Conservation (phyloP, 2,329 filamentous ascomycete species). For the Colletotrichum spinosum region DNA sequence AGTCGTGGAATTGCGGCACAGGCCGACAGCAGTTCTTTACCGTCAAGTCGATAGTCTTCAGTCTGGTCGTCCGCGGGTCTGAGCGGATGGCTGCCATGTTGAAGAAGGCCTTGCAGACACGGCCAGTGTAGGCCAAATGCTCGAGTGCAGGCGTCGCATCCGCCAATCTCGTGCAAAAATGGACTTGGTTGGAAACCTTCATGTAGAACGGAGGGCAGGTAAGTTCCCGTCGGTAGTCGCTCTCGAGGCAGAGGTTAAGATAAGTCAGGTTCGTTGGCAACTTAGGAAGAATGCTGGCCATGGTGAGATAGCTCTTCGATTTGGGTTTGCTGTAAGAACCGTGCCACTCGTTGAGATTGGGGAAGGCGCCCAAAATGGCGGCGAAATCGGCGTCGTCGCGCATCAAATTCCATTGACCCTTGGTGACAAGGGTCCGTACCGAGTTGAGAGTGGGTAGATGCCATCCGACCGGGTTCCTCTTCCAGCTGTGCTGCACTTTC, state of each 20-base stretch:
- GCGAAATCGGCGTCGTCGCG: slow-evolving; percentile 71
- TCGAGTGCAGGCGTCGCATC: slow-evolving; percentile 71
- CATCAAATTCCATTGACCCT: slow-evolving; percentile 83
- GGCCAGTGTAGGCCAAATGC: slow-evolving; percentile 78
- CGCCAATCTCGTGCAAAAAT: slow-evolving; percentile 72
- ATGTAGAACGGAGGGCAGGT: slow-evolving; percentile 70
- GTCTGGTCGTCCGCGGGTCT: slow-evolving; percentile 59
- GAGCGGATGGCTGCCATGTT: slow-evolving; percentile 64
- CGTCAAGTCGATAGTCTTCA: slow-evolving; percentile 77
- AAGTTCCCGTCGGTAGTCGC: slow-evolving; percentile 75
- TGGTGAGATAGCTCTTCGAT: slow-evolving; percentile 77
- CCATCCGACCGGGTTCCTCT: slow-evolving; percentile 44
- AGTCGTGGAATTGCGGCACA: slow-evolving; percentile 67
- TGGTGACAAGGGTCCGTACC: slow-evolving; percentile 76
- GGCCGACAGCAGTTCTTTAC: slow-evolving; percentile 80
- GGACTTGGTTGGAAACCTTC: slow-evolving; percentile 69
- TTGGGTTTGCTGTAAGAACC: slow-evolving; percentile 78
- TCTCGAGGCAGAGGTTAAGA: slow-evolving; percentile 77
- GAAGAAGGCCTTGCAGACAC: slow-evolving; percentile 78
- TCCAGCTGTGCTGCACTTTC: slow-evolving; percentile 59
- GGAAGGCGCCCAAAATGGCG: slow-evolving; percentile 70
- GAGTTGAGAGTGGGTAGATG: slow-evolving; percentile 61
- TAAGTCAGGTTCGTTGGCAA: slow-evolving; percentile 70
- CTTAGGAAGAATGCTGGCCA: slow-evolving; percentile 71
- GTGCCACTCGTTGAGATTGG: slow-evolving; percentile 73